phyloP scores from a whole-genome alignment of 2,329 filamentous ascomycete species.

The Colletotrichum cuscutae region DNA sequence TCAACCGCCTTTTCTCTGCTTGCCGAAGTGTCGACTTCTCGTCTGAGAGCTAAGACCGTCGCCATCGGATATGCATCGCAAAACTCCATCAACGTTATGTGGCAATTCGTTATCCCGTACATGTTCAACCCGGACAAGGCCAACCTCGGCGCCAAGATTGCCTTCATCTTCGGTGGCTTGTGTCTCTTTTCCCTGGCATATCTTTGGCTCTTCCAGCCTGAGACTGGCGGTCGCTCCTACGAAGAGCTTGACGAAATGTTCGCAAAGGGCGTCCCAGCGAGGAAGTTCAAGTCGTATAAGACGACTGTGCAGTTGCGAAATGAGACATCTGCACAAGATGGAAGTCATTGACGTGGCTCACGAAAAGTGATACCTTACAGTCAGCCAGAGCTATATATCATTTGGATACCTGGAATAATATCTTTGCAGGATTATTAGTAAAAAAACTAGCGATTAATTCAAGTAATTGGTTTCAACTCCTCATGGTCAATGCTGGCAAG shows the following conservation, averaged over 20 bases:
- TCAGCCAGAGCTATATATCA: neutral
- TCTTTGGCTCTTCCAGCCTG: conserved; percentile 50
- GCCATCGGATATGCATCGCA: conserved; percentile 48
- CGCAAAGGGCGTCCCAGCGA: conserved; percentile 38
- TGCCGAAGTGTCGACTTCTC: conserved; percentile 49
- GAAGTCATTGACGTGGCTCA: neutral
- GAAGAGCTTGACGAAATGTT: conserved; percentile 43
- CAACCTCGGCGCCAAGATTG: conserved; percentile 52
- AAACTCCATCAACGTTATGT: conserved; percentile 38
- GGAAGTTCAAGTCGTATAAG: conserved; percentile 41
- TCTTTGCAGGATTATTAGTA: neutral
- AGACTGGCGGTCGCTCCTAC: conserved; percentile 40
- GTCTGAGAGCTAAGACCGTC: conserved; percentile 52
- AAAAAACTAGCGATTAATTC: neutral
- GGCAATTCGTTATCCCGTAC: conserved; percentile 37
- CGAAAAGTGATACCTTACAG: neutral
- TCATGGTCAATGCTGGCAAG: neutral
- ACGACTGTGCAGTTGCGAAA: conserved; percentile 28
- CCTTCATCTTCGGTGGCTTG: conserved; percentile 51
- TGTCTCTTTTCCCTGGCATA: conserved; percentile 44
- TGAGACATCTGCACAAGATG: conserved; percentile 4
- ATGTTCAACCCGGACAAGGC: conserved; percentile 39
- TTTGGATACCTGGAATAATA: neutral
- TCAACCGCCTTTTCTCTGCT: conserved; percentile 51
- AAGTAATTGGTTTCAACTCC: neutral